phyloP scores from a whole-genome alignment of 805 yeast genomes.

The Candida tallmaniae region DNA sequence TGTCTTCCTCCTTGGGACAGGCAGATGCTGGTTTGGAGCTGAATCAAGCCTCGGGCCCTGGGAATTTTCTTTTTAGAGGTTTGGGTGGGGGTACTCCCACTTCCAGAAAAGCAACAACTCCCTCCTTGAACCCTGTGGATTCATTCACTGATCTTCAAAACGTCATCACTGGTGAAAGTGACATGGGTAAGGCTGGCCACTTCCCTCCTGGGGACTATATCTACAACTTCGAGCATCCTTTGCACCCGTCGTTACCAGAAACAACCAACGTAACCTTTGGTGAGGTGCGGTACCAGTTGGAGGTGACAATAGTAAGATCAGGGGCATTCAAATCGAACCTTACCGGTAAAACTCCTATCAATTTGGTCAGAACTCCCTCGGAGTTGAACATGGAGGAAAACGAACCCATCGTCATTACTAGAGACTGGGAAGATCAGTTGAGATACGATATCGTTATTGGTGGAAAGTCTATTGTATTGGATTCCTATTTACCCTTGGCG shows the following conservation, averaged over 20 bases:
- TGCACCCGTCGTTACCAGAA: constrained; percentile 82
- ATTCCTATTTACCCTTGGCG: constrained; percentile 78
- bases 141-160: constrained; percentile 19
- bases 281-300: constrained; percentile 62
- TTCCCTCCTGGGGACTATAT: constrained; percentile 89
- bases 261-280: constrained; percentile 78
- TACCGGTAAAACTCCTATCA: constrained; percentile 57
- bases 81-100: constrained; percentile 24
- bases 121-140: constrained; percentile 18
- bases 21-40: not conserved
- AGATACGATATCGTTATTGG: constrained; percentile 89
- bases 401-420: constrained; percentile 86
- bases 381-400: constrained; percentile 79
- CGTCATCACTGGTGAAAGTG: constrained; percentile 13
- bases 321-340: constrained; percentile 86
- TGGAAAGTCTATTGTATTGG: constrained; percentile 80
- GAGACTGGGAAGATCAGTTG: constrained; percentile 92
- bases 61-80: constrained; percentile 18
- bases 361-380: constrained; percentile 69
- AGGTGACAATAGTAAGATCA: constrained; percentile 64
- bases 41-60: constrained; percentile 3
- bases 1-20: constrained; percentile 5
- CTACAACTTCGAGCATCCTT: constrained; percentile 86
- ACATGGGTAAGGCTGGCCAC: constrained; percentile 19
- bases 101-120: constrained; percentile 28